Base-by-base conservation (phyloP, 176 grass and related monocot species). In the Bromus sterilis region DNA sequence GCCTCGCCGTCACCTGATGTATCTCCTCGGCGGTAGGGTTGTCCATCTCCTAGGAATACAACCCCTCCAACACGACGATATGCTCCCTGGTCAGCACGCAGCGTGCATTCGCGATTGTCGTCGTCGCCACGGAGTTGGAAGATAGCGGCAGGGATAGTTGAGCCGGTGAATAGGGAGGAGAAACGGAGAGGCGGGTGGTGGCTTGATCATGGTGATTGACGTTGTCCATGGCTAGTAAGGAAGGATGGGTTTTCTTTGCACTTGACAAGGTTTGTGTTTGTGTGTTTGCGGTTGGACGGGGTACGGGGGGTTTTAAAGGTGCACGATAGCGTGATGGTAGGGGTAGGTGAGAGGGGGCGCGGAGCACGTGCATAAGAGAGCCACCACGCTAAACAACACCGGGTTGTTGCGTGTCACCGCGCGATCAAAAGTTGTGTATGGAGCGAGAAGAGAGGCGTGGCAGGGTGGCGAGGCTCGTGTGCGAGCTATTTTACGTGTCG, bases 21-120 rank as follows among this genome's bases (percentile, higher is more conserved):
- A 99, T 91, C 89, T 99, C 89, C 40, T 95, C 93, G 16, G 89
- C 93, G 16, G 11, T 93, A 0, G 96, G 96, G 4, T 87, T 93
- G 46, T 87, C 58, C 61, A 99, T 34, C 4, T 93, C 96, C 78
- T 93, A 73, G 29, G 60, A 82, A 43, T 95, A 99, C 63, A 99
- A 79, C 40, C 76, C 84, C 39, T 99, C 93, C 46, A 99, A 91
- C 31, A 93, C 82, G 9, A 76, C 37, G 26, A 99, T 88, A 77
- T 99, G 96, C 83, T 95, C 96, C 87, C 87, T 93, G 6, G 91
- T 95, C 18, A 93, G 93, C 61, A 72, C 91, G 93, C 96, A 99
- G 81, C 96, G 69, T 39, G 79, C 40, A 55, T 66, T 89, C 33
- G 62, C 71, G 77, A 77, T 41, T 56, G 75, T 76, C 0, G 23